Evolutionary conservation across 805 yeast genomes (phyloP), one percentile per base, ranked within the genome.

Genomic region (Kazachstania bromeliacearum): DNA sequence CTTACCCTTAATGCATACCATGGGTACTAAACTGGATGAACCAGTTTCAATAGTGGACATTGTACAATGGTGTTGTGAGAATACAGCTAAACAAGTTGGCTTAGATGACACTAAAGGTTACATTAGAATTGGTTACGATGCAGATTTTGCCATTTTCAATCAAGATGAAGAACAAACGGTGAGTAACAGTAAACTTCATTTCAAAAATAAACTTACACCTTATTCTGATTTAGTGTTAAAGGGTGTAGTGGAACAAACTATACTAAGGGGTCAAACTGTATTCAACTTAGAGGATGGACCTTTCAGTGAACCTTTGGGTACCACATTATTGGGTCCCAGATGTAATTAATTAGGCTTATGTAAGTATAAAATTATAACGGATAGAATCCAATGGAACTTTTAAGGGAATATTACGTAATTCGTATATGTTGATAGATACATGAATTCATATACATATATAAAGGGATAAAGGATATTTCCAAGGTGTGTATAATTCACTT

Each of bases 181-280:
- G 23, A 58, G 62, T 3, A 79, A 80, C 51, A 66, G 66, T 15
- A 63, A 69, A 30, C 74, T 83, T 22, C 71, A 60, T 46, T 89
- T 83, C 67, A 87, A 85, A 48, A 89, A 88, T 66, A 88, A 87
- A 58, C 60, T 89, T 37, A 83, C 95, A 2, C 95, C 95, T 0
- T 89, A 85, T 55, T 69, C 84, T 50, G 94, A 94, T 4, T 66
- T 65, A 62, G 57, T 66, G 35, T 64, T 85, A 42, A 62, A 58
- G 28, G 96, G 97, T 17, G 68, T 77, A 40, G 94, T 88, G 6
- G 63, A 77, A 34, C 88, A 81, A 57, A 85, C 96, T 0, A 64
- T 83, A 32, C 67, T 89, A 12, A 68, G 96, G 45, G 96, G 96
- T 3, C 63, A 69, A 28, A 64, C 77, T 0, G 79, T 83, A 12